Conservation (phyloP, 1,139 yeast species). For the Suhomyces coccinellae region DNA sequence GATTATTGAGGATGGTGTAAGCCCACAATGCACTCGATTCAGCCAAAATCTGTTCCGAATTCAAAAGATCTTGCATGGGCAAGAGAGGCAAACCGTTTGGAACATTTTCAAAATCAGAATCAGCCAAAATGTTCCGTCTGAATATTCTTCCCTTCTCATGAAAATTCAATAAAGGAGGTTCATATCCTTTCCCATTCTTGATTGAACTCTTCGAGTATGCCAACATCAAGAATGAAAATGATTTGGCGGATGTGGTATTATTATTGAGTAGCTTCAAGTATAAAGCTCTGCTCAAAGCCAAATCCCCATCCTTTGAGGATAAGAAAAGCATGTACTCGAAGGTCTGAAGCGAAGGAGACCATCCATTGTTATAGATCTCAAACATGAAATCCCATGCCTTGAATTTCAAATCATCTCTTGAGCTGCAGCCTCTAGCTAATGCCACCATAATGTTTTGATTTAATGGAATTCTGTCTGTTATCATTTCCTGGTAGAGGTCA, state of each 20-base stretch:
- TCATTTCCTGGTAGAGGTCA: constrained; percentile 76
- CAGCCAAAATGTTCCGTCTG: constrained; percentile 45
- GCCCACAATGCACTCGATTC: constrained; percentile 83
- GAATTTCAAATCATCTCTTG: constrained; percentile 45
- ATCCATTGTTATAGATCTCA: constrained; percentile 57
- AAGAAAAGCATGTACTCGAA: constrained; percentile 71
- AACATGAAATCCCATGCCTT: constrained; percentile 80
- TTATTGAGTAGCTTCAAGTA: constrained; percentile 55
- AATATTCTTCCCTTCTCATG: constrained; percentile 49
- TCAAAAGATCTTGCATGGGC: constrained; percentile 51
- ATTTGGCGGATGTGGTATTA: constrained; percentile 36
- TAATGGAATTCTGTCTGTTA: constrained; percentile 26
- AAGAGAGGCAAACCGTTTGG: constrained; percentile 60
- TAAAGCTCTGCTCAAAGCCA: constrained; percentile 70
- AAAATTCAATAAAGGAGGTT: constrained; percentile 40
- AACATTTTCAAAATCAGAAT: constrained; percentile 24
- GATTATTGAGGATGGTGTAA: constrained; percentile 45
- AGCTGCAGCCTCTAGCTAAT: constrained; percentile 73
- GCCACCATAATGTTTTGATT: constrained; percentile 56
- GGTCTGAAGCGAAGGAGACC: constrained; percentile 52
- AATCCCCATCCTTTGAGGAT: constrained; percentile 78
- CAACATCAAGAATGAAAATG: constrained; percentile 56
- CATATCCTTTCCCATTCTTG: constrained; percentile 11
- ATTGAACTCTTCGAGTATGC: constrained; percentile 51
- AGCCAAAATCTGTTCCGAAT: constrained; percentile 51